Evolutionary conservation across 1,284 basidiomycete species (phyloP).

Genomic region (Bjerkandera adusta): DNA sequence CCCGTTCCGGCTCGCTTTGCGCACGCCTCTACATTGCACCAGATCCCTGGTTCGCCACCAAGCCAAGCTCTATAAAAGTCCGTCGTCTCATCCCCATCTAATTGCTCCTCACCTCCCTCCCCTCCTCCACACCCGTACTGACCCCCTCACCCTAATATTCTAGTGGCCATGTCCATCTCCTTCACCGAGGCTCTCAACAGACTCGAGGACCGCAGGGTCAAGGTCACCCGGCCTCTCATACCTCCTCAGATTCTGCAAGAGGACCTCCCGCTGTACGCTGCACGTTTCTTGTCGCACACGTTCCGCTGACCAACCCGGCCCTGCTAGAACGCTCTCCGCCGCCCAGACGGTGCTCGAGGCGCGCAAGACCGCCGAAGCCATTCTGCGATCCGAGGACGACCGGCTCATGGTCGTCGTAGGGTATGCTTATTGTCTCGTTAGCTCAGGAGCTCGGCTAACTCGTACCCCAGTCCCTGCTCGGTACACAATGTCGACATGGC

Average conservation of each 20-base stretch:
- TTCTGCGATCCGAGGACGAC: conserved; percentile 85
- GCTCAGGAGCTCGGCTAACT: conserved; percentile 12
- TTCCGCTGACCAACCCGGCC: not conserved
- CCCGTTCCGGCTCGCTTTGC: too few relatives aligned
- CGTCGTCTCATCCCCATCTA: too few relatives aligned
- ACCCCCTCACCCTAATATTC: conserved; percentile 10
- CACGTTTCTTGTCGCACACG: not conserved
- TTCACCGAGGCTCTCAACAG: conserved; percentile 77
- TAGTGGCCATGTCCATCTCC: conserved; percentile 54
- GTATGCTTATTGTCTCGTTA: conserved; percentile 38
- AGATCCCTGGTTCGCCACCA: too few relatives aligned
- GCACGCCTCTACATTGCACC: too few relatives aligned
- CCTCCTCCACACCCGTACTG: not conserved
- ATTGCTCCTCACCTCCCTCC: not conserved
- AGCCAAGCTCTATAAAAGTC: too few relatives aligned
- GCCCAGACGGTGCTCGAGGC: conserved; percentile 86
- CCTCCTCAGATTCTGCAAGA: conserved; percentile 92
- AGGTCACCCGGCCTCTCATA: conserved; percentile 82
- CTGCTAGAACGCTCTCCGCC: conserved; percentile 60
- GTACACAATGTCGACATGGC: conserved; percentile 88
- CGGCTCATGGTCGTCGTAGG: conserved; percentile 87
- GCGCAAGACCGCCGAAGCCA: conserved; percentile 74
- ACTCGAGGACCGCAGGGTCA: conserved; percentile 87
- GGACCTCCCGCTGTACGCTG: conserved; percentile 71
- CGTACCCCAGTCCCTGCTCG: conserved; percentile 75